These are phyloP conservation scores for Jatropha curcas DNA, from an alignment of 345 rosid genomes.

Conservation along the genomic window DNA sequence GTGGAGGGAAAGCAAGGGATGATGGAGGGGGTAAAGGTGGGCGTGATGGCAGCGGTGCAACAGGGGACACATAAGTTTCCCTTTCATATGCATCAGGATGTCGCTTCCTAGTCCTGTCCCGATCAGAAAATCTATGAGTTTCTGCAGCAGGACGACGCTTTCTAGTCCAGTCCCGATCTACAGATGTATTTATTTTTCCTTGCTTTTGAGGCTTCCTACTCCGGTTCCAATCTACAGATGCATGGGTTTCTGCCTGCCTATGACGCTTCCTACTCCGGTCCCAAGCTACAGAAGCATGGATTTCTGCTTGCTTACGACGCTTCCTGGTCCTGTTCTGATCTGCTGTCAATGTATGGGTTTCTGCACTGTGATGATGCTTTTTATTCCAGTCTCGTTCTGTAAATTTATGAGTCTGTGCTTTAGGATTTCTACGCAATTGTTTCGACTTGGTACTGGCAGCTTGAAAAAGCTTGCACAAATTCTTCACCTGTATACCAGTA, in stretches of 20 bases:
- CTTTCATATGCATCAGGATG: slow-evolving; percentile 11
- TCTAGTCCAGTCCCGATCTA: neutral
- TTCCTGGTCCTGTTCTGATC: slow-evolving; percentile 1
- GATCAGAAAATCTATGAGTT: neutral
- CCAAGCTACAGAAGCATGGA: neutral
- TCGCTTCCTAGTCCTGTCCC: slow-evolving; percentile 1
- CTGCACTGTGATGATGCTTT: neutral
- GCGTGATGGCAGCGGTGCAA: neutral
- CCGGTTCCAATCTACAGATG: neutral
- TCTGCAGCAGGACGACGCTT: neutral
- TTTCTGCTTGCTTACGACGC: slow-evolving; percentile 4
- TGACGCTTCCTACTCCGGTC: neutral
- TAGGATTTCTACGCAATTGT: neutral
- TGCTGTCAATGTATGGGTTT: neutral
- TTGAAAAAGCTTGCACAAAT: slow-evolving; percentile 27
- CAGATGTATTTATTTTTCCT: neutral
- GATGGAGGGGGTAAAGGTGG: neutral
- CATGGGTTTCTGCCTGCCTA: neutral
- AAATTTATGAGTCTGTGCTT: neutral
- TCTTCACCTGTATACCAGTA: slow-evolving; percentile 23
- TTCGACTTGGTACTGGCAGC: slow-evolving; percentile 13
- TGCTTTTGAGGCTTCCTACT: neutral
- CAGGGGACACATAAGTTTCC: slow-evolving; percentile 3
- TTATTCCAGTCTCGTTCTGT: neutral
- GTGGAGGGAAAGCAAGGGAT: slow-evolving; percentile 5